Evolutionary conservation across 352 stramenopile species (phyloP), one percentile per base, ranked within the genome.

Genomic region (Pythium coloratum): DNA sequence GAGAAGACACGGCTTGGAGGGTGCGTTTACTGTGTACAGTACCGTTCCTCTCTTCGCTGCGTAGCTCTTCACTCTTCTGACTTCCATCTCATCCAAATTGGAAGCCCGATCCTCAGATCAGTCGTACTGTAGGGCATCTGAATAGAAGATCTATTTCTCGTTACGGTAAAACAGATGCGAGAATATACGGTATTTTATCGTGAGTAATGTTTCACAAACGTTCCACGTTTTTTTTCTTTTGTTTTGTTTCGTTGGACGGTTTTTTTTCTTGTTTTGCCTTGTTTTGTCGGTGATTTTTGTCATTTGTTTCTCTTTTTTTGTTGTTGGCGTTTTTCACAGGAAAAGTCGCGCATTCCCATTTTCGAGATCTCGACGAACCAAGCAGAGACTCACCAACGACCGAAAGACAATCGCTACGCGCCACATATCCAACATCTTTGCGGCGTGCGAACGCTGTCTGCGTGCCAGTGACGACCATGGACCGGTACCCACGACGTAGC

Each of bases 131-230:
- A 1, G 7, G 3, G 16, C 32, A 14, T 34, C 40, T 28, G 30
- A 54, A 64, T 64, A 69, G 55, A 64, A 64, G 55, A 32, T 46
- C 53, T 20, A 16, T 33, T 54, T 32, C 14, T 14, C 26, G 30
- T 57, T 57, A 57, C 26, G 16, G 32, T 40, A 61, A 40, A 61
- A 30, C 28, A 30, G 10, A 40, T 20, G 34, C 26, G 30, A 34
- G 26, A 44, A 62, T 46, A 18, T 32, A 51, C 44, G 44, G 44
- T 51, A 51, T 28, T 51, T 51, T 51, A 18, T 16, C 38, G 38
- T 51, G 44, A 51, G 44, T 10, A 51, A 51, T 51, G n/a, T 51
- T 51, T 51, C 44, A 12, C 30, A 28, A 51, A 28, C 44, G 44
- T 51, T 51, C 26, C 16, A 42, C 46, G 12, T 34, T 44, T 47